Evolutionary conservation across 768 basidiomycete species (phyloP).

Genomic region (Suillus occidentalis): DNA sequence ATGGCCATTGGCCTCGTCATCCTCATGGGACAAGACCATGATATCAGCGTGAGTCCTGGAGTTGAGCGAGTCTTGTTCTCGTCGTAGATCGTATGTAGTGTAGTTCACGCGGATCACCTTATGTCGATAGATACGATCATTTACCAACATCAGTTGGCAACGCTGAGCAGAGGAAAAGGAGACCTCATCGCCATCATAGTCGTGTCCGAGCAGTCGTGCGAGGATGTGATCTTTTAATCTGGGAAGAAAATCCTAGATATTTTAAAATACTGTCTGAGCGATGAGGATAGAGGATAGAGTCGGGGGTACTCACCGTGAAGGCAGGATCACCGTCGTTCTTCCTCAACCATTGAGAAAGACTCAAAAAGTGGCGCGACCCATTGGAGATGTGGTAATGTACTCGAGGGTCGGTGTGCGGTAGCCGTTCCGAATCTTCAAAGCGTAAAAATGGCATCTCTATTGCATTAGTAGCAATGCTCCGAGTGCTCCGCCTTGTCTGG

Average conservation of each 20-base stretch:
- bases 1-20: slow-evolving; percentile 17
- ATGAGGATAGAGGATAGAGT: not conserved
- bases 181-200: slow-evolving; percentile 29
- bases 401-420: not conserved
- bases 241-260: slow-evolving; percentile 16
- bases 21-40: not conserved
- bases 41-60: slow-evolving; percentile 24
- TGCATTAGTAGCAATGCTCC: not conserved
- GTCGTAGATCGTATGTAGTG: slow-evolving; percentile 28
- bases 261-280: too few species aligned
- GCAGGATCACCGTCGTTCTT: not conserved
- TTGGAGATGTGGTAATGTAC: not conserved
- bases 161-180: slow-evolving; percentile 21
- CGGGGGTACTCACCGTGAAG: not conserved
- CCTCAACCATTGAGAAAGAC: not conserved
- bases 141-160: slow-evolving; percentile 18
- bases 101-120: slow-evolving; percentile 15
- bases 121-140: slow-evolving; percentile 27
- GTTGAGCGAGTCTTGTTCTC: slow-evolving; percentile 41
- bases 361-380: not conserved
- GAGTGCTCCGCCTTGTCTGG: too few species aligned
- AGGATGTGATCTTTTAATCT: slow-evolving; percentile 23
- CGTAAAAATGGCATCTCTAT: not conserved
- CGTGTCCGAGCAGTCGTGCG: slow-evolving; percentile 1
- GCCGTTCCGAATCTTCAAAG: not conserved